Conservation (phyloP, 805 yeast species). For the Candida lessepsii region DNA sequence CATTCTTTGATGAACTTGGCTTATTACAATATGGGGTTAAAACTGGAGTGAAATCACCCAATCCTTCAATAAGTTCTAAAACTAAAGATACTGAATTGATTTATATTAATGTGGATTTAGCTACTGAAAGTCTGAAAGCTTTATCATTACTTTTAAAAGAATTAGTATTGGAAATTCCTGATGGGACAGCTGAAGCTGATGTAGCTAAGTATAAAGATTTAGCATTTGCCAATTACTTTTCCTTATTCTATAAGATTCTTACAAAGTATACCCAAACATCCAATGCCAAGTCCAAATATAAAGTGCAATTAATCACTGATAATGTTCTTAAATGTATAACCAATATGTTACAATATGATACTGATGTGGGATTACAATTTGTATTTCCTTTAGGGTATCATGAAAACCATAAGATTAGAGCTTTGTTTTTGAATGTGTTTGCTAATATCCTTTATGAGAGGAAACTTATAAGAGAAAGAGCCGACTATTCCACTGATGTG, state of each 20-base stretch:
- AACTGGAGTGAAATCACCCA: conserved; percentile 1
- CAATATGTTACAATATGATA: conserved; percentile 67
- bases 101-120: conserved; percentile 49
- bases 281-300: conserved; percentile 42
- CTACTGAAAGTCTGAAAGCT: conserved; percentile 61
- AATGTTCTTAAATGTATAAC: conserved; percentile 65
- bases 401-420: conserved; percentile 58
- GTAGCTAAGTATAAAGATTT: conserved; percentile 54
- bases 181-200: conserved; percentile 52
- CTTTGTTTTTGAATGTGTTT: conserved; percentile 76
- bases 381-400: conserved; percentile 81
- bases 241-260: conserved; percentile 52
- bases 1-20: conserved; percentile 32
- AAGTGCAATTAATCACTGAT: conserved; percentile 55
- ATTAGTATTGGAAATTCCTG: conserved; percentile 60
- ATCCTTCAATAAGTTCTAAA: conserved; percentile 1
- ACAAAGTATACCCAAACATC: conserved; percentile 40
- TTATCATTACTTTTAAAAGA: conserved; percentile 54
- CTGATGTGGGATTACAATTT: conserved; percentile 71
- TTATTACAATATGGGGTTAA: conserved; percentile 1
- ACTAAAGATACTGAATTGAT: conserved; percentile 12
- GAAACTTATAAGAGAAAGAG: conserved; percentile 25
- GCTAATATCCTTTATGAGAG: conserved; percentile 55
- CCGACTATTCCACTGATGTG: conserved; percentile 27
- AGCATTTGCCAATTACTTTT: conserved; percentile 68